Conservation (phyloP, 495 filamentous ascomycete genomes). For the Penicillium taxi region DNA sequence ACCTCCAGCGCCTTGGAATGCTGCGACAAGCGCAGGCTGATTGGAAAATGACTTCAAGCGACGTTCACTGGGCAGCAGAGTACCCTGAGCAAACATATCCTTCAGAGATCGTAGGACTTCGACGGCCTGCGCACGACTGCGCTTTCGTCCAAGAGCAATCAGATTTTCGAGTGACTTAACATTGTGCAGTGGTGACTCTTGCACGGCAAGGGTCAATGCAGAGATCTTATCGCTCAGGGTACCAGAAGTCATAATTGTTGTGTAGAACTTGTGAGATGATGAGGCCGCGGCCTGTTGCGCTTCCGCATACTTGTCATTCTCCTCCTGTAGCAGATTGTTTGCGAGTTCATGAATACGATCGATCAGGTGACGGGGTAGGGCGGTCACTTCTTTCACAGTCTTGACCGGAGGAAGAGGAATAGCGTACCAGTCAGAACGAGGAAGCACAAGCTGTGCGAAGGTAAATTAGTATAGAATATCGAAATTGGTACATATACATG, state of each 20-base stretch:
- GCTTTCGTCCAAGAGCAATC: conserved; percentile 71
- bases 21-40: conserved; percentile 65
- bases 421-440: conserved; percentile 81
- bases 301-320: conserved; percentile 55
- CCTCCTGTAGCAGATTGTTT: conserved; percentile 61
- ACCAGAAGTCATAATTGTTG: conserved; percentile 92
- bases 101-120: conserved; percentile 85
- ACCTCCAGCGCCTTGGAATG: conserved; percentile 48
- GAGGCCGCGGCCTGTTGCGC: conserved; percentile 48
- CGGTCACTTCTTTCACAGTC: conserved; percentile 38
- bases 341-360: conserved; percentile 71
- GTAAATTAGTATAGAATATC: too few species aligned
- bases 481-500: background rate
- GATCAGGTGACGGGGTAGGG: conserved; percentile 50
- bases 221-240: conserved; percentile 96
- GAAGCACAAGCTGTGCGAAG: conserved; percentile 59
- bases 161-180: conserved; percentile 79
- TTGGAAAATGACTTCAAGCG: conserved; percentile 71
- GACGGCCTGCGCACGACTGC: conserved; percentile 88
- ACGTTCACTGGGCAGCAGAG: conserved; percentile 71
- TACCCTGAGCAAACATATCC: conserved; percentile 83
- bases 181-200: conserved; percentile 92
- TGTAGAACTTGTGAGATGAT: conserved; percentile 88
- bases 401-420: conserved; percentile 50
- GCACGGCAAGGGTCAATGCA: conserved; percentile 82